Conservation (phyloP, 116 monocot genomes). For the Posidonia oceanica region DNA sequence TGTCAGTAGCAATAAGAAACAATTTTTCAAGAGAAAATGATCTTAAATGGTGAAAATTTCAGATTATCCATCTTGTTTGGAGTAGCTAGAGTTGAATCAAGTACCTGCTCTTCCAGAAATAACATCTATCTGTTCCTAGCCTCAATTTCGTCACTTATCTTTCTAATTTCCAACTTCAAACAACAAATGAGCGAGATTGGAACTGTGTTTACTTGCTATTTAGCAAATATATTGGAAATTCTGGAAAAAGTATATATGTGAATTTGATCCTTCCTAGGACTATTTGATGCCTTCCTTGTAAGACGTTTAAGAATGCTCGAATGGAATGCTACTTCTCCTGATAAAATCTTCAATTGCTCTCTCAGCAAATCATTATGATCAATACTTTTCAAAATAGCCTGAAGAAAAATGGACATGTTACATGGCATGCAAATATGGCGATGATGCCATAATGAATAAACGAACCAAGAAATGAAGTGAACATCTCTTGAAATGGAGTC, state of each 20-base stretch:
- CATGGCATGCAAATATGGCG: background rate
- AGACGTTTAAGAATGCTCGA: conserved; percentile 68
- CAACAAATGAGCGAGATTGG: background rate
- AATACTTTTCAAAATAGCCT: conserved; percentile 50
- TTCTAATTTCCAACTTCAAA: conserved; percentile 68
- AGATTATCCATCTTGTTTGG: conserved; percentile 37
- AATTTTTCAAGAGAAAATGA: background rate
- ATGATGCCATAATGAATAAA: too few relatives aligned
- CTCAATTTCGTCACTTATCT: conserved; percentile 63
- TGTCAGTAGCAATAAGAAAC: background rate
- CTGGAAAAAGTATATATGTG: conserved; percentile 31
- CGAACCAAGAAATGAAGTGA: conserved; percentile 38
- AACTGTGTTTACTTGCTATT: background rate
- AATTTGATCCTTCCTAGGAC: conserved; percentile 56
- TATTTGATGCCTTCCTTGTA: conserved; percentile 54
- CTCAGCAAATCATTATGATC: conserved; percentile 69
- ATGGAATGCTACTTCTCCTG: conserved; percentile 81
- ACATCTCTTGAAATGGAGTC: background rate
- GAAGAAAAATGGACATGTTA: conserved; percentile 10
- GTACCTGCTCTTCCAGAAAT: conserved; percentile 62
- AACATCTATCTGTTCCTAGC: conserved; percentile 55
- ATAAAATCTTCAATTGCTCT: conserved; percentile 78
- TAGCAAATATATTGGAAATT: conserved; percentile 1
- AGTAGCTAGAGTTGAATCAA: conserved; percentile 28
- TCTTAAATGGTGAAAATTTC: conserved; percentile 32